Base-by-base conservation (phyloP, 1,284 basidiomycete species). In the Xerocomus minutiporus region DNA sequence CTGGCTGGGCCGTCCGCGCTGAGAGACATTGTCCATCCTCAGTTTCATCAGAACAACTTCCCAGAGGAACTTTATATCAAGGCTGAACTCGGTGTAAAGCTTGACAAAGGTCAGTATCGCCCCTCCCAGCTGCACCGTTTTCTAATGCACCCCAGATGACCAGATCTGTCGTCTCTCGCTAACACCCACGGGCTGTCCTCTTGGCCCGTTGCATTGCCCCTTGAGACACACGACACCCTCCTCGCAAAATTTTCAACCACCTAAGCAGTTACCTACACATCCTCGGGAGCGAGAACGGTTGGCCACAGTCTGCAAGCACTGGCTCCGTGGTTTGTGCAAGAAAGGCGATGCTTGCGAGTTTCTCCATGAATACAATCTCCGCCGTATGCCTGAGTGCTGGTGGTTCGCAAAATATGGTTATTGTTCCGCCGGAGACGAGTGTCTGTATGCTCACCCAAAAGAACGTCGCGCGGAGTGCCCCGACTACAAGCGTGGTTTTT, bases 311-410 rank as follows among this genome's bases (percentile, higher is more conserved):
- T 99, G 97, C 77, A 99, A 99, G 76, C 97, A 99, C 74, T 99
- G 96, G 92, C 83, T 99, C 32, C 83, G 97, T 56, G 97, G 97
- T 28, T 79, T 99, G 39, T 99, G 97, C 75, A 99, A 99, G 76
- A 99, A 99, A 72, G 96, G 94, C 53, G 92, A 97, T 68, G 87
- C 88, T 41, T 99, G 97, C 76, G 97, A 99, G 75, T 99, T 99
- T 73, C 80, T 99, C 67, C 97, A 99, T 73, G 97, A 99, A 75
- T 99, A 97, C 75, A 97, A 99, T 69, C 80, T 99, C 55, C 79
- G 96, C 59, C 88, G 93, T 53, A 99, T 99, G 93, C 97, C 97
- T n/a, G 93, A 97, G 70, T 99, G 97, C 69, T 93, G 95, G 82
- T 98, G 95, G 93, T 99, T 87, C 70, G 93, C 93, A 54, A 97